Conservation (phyloP, 2,329 filamentous ascomycete species). For the Boeremia lycopersici region DNA sequence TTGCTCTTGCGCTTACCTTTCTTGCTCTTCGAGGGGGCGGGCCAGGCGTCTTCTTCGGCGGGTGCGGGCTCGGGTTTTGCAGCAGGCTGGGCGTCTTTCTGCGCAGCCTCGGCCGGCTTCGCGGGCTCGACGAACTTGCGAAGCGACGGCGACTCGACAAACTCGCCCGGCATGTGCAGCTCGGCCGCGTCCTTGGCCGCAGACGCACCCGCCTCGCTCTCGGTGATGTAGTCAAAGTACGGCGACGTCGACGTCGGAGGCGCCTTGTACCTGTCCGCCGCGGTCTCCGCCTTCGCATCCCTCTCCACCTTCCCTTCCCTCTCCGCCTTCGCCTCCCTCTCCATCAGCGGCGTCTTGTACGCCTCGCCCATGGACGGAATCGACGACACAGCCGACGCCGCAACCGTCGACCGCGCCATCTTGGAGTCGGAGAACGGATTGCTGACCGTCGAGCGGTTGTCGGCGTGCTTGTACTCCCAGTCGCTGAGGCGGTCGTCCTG, state of each 20-base stretch:
- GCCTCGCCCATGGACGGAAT: constrained; percentile 26
- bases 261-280: too few relatives aligned
- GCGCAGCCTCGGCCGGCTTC: constrained; percentile 46
- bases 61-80: too few relatives aligned
- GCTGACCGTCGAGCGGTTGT: constrained; percentile 30
- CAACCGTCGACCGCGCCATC: constrained; percentile 27
- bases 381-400: constrained; percentile 27
- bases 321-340: too few relatives aligned
- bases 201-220: constrained; percentile 42
- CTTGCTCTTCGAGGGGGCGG: constrained; percentile 25
- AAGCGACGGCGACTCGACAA: constrained; percentile 49
- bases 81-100: too few relatives aligned
- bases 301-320: too few relatives aligned
- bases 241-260: constrained; percentile 42
- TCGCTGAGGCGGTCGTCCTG: constrained; percentile 18
- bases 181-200: constrained; percentile 46
- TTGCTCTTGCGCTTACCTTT: constrained; percentile 37
- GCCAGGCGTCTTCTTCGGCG: constrained; percentile 21
- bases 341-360: constrained; percentile 5
- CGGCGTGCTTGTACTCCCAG: constrained; percentile 21
- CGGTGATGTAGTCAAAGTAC: constrained; percentile 51
- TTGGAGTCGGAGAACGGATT: constrained; percentile 39
- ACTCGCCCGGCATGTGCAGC: constrained; percentile 67
- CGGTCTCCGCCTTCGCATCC: too few relatives aligned
- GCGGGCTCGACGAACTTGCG: constrained; percentile 21